Evolutionary conservation across 2,329 filamentous ascomycete genomes (phyloP), one percentile per base, ranked within the genome.

Genomic region (Xylaria sp.): DNA sequence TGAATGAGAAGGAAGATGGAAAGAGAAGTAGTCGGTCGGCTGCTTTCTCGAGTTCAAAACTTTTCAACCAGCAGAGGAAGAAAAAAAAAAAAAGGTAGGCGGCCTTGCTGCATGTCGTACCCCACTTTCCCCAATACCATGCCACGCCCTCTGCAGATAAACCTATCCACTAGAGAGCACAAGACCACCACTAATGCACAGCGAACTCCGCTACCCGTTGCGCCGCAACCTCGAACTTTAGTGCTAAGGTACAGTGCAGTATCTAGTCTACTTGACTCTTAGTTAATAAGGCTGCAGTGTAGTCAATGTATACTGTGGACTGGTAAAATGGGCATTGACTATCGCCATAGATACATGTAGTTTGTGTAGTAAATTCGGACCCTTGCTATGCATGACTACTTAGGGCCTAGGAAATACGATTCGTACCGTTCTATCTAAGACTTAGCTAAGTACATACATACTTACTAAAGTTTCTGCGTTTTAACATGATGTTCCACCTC

Each of bases 101-200:
- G 68, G 68, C 71, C 65, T 54, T 70, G 69, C 67, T 64, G 56
- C 54, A 62, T 17, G 32, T 9, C 27, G 34, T 61, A 73, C 74
- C 74, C 74, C 75, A 76, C 75, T 72, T 72, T 70, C 70, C 68
- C 69, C 72, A 64, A 70, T 63, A 60, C 45, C 47, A 57, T 63
- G 45, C 66, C n/a, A 74, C 73, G 68, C 69, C 73, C 65, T 72
- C 72, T 72, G 62, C 62, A 69, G 62, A 63, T 61, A 65, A 67
- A 47, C 48, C 63, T 34, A 34, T 36, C 34, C 57, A 61, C 59
- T 27, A 48, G 30, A 24, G 42, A 36, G 50, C 42, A 55, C 45
- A 47, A 39, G n/a, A 30, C 14, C 39, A 60, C 51, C 54, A 36
- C 65, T 69, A 69, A 69, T 67, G 67, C 67, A 67, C 45, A 30